Evolutionary conservation across 2,329 filamentous ascomycete species (phyloP), one percentile per base, ranked within the genome.

Genomic region (Neoarthrinium moseri): DNA sequence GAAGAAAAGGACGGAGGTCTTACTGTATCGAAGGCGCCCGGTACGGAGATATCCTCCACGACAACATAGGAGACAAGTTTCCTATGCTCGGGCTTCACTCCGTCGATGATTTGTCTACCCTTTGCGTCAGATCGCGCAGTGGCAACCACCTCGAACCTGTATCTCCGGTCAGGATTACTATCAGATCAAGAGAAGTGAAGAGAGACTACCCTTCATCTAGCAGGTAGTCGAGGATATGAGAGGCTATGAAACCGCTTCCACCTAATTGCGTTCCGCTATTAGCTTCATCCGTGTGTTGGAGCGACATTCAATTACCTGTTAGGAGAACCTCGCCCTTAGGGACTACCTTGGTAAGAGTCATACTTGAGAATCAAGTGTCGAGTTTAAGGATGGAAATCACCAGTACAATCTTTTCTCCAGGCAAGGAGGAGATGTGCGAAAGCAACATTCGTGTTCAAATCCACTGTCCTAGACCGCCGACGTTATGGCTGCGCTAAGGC

Each of bases 11-110:
- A 7, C n/a, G 12, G 29, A 24, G 11, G 17, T 15, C 27, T 47
- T 37, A 69, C 78, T 50, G 78, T 66, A 47, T 87, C 79, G 54
- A 94, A 95, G 20, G 86, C 87, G 15, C 78, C 79, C 18, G 82
- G 75, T 51, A 81, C 61, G 0, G 85, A 84, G 52, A 95, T 84
- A 53, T 95, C 87, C 39, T 81, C 75, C 11, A 95, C 86, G 49
- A 92, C 78, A 27, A 60, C 68, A 43, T 68, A 73, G 2, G 67
- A 64, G 2, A 74, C 46, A 2, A 32, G 66, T 4, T 54, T 38
- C 46, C 78, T 75, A 2, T 75, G 68, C 6, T 69, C 65, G 22
- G 65, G 56, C 0, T 64, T 59, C 23, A 75, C 61, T 0, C 71
- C 70, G 3, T 67, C 52, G 24, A 70, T 51, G 40, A 79, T 70